phyloP scores from a whole-genome alignment of 108 stramenopile species.

The Nitzschia inconspicua region DNA sequence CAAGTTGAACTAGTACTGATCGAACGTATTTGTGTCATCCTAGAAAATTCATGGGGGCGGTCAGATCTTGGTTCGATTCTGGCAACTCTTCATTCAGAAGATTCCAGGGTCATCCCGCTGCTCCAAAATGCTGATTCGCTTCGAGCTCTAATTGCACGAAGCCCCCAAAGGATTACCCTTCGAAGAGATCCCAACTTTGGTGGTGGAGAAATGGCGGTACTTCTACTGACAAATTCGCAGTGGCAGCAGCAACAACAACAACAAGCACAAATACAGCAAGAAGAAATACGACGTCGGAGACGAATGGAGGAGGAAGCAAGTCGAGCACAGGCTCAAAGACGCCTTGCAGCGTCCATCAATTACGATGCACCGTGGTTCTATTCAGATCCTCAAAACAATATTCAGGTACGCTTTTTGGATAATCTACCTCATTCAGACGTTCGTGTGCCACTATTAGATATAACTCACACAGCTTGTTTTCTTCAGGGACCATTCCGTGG shows the following conservation, averaged over 20 bases:
- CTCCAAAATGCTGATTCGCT: slow-evolving; percentile 67
- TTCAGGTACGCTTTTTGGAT: slow-evolving; percentile 53
- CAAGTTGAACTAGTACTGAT: slow-evolving; percentile 86
- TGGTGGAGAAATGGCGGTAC: slow-evolving; percentile 68
- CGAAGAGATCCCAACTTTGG: slow-evolving; percentile 62
- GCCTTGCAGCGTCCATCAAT: slow-evolving; percentile 28
- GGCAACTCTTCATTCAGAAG: slow-evolving; percentile 74
- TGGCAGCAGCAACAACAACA: slow-evolving; percentile 63
- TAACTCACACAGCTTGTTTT: background rate
- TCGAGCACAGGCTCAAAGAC: slow-evolving; percentile 24
- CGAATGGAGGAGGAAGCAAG: slow-evolving; percentile 35
- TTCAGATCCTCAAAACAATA: slow-evolving; percentile 87
- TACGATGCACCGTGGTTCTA: slow-evolving; percentile 84
- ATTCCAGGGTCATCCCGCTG: slow-evolving; percentile 77
- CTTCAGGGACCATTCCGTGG: slow-evolving; percentile 91
- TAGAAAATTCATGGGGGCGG: slow-evolving; percentile 86
- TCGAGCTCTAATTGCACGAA: slow-evolving; percentile 66
- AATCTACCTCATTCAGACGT: background rate
- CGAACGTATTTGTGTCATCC: slow-evolving; percentile 77
- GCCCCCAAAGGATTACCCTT: slow-evolving; percentile 59
- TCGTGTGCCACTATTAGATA: background rate
- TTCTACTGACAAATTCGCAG: slow-evolving; percentile 71
- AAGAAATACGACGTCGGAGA: slow-evolving; percentile 59
- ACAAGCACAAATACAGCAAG: slow-evolving; percentile 54
- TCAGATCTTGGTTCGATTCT: slow-evolving; percentile 79